Base-by-base conservation (phyloP, 2,329 filamentous ascomycete genomes). In the Pseudogymnoascus sp. region DNA sequence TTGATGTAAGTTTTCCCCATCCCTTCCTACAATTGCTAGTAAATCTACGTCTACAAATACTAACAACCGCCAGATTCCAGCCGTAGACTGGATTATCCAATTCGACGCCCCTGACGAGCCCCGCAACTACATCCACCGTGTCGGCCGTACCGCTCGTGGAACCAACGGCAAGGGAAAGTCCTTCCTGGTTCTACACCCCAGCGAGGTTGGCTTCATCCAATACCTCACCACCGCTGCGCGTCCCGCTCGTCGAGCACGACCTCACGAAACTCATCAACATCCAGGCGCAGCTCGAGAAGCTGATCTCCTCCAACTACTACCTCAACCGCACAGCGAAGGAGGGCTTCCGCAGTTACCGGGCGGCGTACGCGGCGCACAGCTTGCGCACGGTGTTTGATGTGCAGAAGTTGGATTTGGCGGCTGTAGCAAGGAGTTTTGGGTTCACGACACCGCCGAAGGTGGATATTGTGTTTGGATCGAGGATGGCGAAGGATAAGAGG, bases 251-350 rank as follows among this genome's bases (percentile, higher is more conserved):
- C 28, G 95, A 99, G 76, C 97, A 96, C 71, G 93, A 97, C 72
- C 95, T 99, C 73, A 93, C 93, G 1, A 96, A 96, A 82, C 91
- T 99, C 67, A 81, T 93, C 71, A 95, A 96, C 71, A 87, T 96
- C 68, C 88, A 96, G 79, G 86, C 89, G 70, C 92, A 97, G 76
- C 84, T 97, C 8, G 93, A 97, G 81, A 95, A 93, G 78, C 83
- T 97, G 68, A 96, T 99, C 70, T 86, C 85, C 31, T 90, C 95
- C 75, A 97, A 99, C 77, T 97, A 97, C 80, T 97, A 97, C 76
- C 83, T 99, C 63, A 95, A 97, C 80, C 95, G 96, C 83, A 84
- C 81, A 69, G 86, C 86, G 65, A 88, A 88, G 77, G 86, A 88
- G 65, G 86, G 90, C 3, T 96, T 95, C 79, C 85, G 90, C 64